Percentiles rank a stretch among this genome's conserved stretches.
phyloP scores from a whole-genome alignment of 2,329 filamentous ascomycete genomes.

The Ophiostoma australiae region DNA sequence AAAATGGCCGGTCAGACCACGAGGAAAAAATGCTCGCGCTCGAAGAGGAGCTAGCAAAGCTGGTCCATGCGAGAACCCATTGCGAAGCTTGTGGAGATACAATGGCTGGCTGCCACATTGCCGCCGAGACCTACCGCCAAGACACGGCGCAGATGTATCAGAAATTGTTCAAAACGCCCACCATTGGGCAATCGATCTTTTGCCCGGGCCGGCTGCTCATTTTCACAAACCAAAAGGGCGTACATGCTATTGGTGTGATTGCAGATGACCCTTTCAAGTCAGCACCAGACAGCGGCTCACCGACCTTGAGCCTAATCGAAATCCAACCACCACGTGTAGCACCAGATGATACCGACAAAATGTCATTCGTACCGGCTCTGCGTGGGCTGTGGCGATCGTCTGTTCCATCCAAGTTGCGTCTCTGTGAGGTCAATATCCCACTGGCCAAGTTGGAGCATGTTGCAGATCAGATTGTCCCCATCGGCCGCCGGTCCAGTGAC shows the following conservation, averaged over 20 bases:
- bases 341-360: slow-evolving; percentile 73
- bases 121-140: slow-evolving; percentile 71
- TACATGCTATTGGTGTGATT: slow-evolving; percentile 76
- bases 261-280: slow-evolving; percentile 44
- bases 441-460: slow-evolving; percentile 79
- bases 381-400: slow-evolving; percentile 58
- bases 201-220: slow-evolving; percentile 70
- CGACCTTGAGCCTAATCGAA: slow-evolving; percentile 72
- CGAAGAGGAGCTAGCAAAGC: slow-evolving; percentile 81
- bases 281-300: slow-evolving; percentile 52
- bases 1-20: slow-evolving; percentile 88
- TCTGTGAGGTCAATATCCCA: slow-evolving; percentile 64
- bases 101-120: slow-evolving; percentile 74
- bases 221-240: slow-evolving; percentile 70
- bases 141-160: slow-evolving; percentile 78
- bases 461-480: slow-evolving; percentile 55
- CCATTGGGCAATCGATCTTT: slow-evolving; percentile 72
- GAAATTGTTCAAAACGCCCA: slow-evolving; percentile 69
- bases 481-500: slow-evolving; percentile 15
- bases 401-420: slow-evolving; percentile 64
- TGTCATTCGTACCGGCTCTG: slow-evolving; percentile 75
- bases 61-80: slow-evolving; percentile 67
- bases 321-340: slow-evolving; percentile 63
- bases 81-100: slow-evolving; percentile 77
- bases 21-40: slow-evolving; percentile 91